Evolutionary conservation across 2,329 filamentous ascomycete species (phyloP), one percentile per base, ranked within the genome.

Genomic region (Chaetomium globosum): DNA sequence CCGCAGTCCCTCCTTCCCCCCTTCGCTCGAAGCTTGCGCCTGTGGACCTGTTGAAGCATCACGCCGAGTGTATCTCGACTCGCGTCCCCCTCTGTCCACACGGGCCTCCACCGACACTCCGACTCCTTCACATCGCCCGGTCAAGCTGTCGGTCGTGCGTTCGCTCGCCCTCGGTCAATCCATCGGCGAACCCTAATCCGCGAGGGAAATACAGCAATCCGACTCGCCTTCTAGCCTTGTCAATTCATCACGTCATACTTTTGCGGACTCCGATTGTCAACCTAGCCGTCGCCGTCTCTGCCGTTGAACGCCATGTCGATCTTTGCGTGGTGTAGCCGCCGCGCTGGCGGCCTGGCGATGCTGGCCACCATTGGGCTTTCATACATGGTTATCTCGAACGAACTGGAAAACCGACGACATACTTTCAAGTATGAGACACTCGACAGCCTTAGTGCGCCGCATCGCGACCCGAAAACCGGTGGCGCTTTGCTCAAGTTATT

Each of bases 291-390:
- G 16, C 16, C 33, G n/a, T 21, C n/a, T 16, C 4, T 13, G 59
- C 62, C n/a, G 21, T 30, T 71, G 67, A 43, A 66, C 71, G 70
- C 48, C 66, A 87, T 86, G 85, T 80, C 81, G 66, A 70, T 86
- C 68, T 82, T 86, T 71, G 73, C 72, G 46, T 87, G 85, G 85
- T 81, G 79, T 67, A 79, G 82, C 69, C 80, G 80, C 72, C 80
- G 85, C 69, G 80, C 79, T 36, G 84, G 84, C 65, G 85, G 84
- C 62, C 72, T 87, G 67, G 84, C 82, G 69, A 84, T 86, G 79
- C 73, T 86, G 30, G 73, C 74, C 48, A 75, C 85, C 61, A 68
- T 83, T 63, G 71, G 71, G 49, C 79, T 87, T 64, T 82, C 80
- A 71, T 86, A 82, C 75, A 86, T 79, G 77, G 83, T 85, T 52